Conservation (phyloP, 192 early-diverging fungal genomes). For the Coemansia aciculifera region DNA sequence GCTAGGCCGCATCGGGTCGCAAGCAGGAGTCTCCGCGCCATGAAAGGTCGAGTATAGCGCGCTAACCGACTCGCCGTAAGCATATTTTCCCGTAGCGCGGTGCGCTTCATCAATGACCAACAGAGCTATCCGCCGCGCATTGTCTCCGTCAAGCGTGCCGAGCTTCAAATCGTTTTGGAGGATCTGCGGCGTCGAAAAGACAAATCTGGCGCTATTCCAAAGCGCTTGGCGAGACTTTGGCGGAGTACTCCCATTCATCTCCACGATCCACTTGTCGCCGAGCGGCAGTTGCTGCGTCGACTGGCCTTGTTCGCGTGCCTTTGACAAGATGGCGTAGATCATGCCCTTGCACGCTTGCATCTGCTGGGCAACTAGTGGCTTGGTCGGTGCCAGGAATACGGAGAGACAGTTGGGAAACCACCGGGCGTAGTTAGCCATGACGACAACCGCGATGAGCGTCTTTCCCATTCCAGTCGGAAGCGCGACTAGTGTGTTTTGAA, state of each 20-base stretch:
- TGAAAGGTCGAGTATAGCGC: constrained; percentile 52
- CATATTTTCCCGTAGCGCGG: constrained; percentile 79
- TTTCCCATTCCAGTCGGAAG: constrained; percentile 88
- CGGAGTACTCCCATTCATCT: constrained; percentile 67
- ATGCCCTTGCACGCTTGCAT: constrained; percentile 79
- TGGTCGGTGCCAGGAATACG: constrained; percentile 91
- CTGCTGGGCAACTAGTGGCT: constrained; percentile 89
- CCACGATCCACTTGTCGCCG: constrained; percentile 27
- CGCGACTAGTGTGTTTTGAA: constrained; percentile 84
- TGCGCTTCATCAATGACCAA: constrained; percentile 95
- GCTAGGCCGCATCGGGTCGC: constrained; percentile 17
- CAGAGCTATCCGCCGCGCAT: constrained; percentile 62
- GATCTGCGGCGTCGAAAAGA: constrained; percentile 88
- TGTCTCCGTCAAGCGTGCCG: constrained; percentile 58
- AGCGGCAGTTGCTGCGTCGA: not conserved
- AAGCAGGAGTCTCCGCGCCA: constrained; percentile 11
- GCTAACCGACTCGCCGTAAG: constrained; percentile 75
- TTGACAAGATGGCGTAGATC: constrained; percentile 74
- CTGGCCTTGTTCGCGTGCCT: constrained; percentile 54
- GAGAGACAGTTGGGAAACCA: constrained; percentile 89
- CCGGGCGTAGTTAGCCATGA: constrained; percentile 86
- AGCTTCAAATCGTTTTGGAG: constrained; percentile 80
- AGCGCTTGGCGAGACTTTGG: constrained; percentile 56
- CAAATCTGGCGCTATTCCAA: constrained; percentile 72
- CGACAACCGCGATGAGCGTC: constrained; percentile 93